Base-by-base conservation (phyloP, 2,329 filamentous ascomycete species). In the Talaromyces funiculosus region DNA sequence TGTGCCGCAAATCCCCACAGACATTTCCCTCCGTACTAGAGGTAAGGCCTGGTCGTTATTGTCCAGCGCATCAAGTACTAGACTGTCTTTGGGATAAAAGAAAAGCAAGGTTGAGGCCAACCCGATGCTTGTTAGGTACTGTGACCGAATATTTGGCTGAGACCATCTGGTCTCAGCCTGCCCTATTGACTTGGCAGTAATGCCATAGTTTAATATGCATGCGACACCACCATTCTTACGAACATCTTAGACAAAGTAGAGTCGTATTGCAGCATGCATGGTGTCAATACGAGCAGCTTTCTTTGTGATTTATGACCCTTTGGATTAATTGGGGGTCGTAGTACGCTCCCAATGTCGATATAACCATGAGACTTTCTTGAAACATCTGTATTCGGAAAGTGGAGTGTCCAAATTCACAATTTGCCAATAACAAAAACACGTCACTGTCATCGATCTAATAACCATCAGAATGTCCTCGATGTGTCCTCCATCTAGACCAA, bases 1-100 rank as follows among this genome's bases (percentile, higher is more conserved):
- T 57, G 59, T 54, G 54, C 59, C 54, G 59, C 59, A 57, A 61
- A 57, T 43, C 59, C 45, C 45, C 59, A 57, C 59, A 57, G 59
- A 61, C 59, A 45, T 53, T 42, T 42, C 8, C 18, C 18, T 57
- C n/a, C 18, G 29, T 56, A 22, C 29, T 43, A 20, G 38, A 45
- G 14, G 24, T 43, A 20, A 37, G 38, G 20, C 58, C 53, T 38
- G n/a, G 29, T 49, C 18, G 18, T 20, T 37, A 31, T 47, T 47
- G 54, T 33, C 54, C 54, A 57, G 18, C 54, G 40, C 53, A 56
- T 56, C 37, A 29, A 47, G 12, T 31, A 26, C 54, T 35, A 45
- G 54, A 47, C 54, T 57, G 26, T 8, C 20, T 40, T 37, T 18
- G 22, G 51, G 35, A 40, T 54, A 54, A 33, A 22, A 29, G 35